Evolutionary conservation across 768 basidiomycete genomes (phyloP), one percentile per base, ranked within the genome.

Genomic region (Calocera cornea): DNA sequence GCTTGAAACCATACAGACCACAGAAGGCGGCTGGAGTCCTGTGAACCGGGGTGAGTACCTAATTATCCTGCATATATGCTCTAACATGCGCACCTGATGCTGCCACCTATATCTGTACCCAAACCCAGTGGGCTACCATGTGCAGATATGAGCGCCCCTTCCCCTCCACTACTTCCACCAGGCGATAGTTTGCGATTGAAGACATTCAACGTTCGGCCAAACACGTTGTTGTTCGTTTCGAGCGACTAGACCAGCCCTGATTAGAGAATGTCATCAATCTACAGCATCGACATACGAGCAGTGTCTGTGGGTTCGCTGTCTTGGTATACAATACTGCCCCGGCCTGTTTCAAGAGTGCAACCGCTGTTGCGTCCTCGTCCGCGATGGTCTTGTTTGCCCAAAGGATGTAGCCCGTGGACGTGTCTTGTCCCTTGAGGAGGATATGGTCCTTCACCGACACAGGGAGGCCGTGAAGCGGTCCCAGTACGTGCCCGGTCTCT

Each of bases 41-140:
- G 29, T 8, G 17, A 49, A 27, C 36, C 38, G 2, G 24, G 68
- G 54, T 41, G 16, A 60, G 54, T 22, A 33, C 31, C 44, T 7
- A 10, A 5, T 64, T 33, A 19, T 19, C 5, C n/a, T 41, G 22
- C 24, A 65, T 17, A 36, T 64, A 19, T 47, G 44, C 44, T 24
- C 8, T 47, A 47, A 5, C 24, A 47, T 60, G 50, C 65, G 71
- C 76, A 72, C 68, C 78, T 78, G 67, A 82, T 70, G 63, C 80
- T 81, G 41, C 82, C 82, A 41, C 82, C 82, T 31, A 83, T 82
- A 72, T 83, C 82, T 2, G 82, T 81, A 19, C 82, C 82, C 27
- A 80, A 70, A 22, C 76, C 75, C 8, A 78, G 22, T 27, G 79
- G 75, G 38, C 78, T 77, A 67, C 81, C 82, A 22, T 77, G 76